These are phyloP conservation scores for Heritiera fomes DNA, from an alignment of 345 rosid species.

Conservation along the genomic window DNA sequence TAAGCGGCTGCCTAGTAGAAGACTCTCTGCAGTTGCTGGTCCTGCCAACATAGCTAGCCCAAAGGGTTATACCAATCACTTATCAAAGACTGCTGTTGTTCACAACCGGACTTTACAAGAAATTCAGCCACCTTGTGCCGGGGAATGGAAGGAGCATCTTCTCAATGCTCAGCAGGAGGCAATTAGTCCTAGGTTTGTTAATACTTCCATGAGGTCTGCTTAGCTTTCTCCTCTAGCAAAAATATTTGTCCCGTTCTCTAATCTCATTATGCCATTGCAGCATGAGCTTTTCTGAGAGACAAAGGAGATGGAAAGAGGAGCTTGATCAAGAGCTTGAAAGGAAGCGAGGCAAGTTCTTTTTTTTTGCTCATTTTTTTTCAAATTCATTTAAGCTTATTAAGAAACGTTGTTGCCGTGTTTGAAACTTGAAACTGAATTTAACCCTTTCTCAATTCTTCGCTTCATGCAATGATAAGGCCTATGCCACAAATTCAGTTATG, in stretches of 20 bases:
- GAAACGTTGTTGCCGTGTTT: neutral
- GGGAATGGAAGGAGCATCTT: constrained; percentile 42
- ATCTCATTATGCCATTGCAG: constrained; percentile 30
- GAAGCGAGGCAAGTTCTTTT: constrained; percentile 52
- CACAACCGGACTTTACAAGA: constrained; percentile 50
- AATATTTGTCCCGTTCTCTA: neutral
- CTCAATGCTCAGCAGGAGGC: constrained; percentile 40
- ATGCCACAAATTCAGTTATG: neutral
- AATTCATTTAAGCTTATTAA: neutral
- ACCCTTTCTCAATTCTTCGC: neutral
- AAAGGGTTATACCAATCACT: constrained; percentile 29
- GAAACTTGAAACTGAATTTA: neutral
- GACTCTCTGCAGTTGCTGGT: constrained; percentile 57
- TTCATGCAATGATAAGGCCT: neutral
- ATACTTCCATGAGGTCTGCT: constrained; percentile 16
- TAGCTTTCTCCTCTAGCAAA: neutral
- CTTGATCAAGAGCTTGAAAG: constrained; percentile 80
- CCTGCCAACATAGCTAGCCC: constrained; percentile 46
- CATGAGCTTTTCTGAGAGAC: constrained; percentile 61
- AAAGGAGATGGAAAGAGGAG: constrained; percentile 83
- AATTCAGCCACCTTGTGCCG: constrained; percentile 50
- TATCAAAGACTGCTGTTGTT: constrained; percentile 39
- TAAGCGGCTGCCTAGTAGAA: constrained; percentile 70
- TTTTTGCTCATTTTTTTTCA: constrained; percentile 2
- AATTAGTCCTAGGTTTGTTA: constrained; percentile 54